phyloP scores from a whole-genome alignment of 192 early-diverging fungal species.

The Spizellomyces sp. region DNA sequence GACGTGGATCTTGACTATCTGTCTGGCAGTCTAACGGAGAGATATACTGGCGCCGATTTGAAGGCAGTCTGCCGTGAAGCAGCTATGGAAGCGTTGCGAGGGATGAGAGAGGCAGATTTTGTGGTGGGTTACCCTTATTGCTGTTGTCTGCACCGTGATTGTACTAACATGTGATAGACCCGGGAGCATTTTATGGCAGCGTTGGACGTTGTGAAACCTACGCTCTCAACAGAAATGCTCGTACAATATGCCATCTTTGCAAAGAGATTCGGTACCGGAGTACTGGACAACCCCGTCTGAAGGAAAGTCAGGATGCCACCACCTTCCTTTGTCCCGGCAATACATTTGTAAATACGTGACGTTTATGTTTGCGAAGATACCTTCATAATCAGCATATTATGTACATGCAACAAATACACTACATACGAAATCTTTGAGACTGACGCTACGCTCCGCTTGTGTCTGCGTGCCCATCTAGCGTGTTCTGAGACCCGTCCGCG shows the following conservation, averaged over 20 bases:
- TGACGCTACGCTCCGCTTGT: no score
- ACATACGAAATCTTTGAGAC: no score
- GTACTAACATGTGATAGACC: constrained; percentile 15
- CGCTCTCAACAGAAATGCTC: constrained; percentile 64
- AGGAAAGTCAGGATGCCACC: no score
- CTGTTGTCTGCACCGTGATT: not conserved
- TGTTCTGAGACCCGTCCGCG: no score
- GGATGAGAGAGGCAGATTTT: constrained; percentile 9
- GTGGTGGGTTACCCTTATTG: constrained; percentile 24
- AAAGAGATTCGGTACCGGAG: constrained; percentile 39
- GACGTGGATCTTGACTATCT: constrained; percentile 55
- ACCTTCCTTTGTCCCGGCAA: no score
- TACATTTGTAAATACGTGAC: no score
- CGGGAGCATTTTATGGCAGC: constrained; percentile 59
- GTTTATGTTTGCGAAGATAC: no score
- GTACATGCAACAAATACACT: no score
- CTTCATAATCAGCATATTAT: no score
- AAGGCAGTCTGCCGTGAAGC: constrained; percentile 66
- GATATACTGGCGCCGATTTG: constrained; percentile 81
- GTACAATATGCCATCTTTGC: constrained; percentile 59
- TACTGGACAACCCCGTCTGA: no score
- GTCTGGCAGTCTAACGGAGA: constrained; percentile 53
- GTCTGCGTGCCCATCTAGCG: no score
- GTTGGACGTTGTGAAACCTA: constrained; percentile 56
- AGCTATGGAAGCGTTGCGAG: constrained; percentile 52